Percentiles rank a stretch among this genome's conserved stretches.
Conservation (phyloP, 495 filamentous ascomycete species). For the Podospora anserina region DNA sequence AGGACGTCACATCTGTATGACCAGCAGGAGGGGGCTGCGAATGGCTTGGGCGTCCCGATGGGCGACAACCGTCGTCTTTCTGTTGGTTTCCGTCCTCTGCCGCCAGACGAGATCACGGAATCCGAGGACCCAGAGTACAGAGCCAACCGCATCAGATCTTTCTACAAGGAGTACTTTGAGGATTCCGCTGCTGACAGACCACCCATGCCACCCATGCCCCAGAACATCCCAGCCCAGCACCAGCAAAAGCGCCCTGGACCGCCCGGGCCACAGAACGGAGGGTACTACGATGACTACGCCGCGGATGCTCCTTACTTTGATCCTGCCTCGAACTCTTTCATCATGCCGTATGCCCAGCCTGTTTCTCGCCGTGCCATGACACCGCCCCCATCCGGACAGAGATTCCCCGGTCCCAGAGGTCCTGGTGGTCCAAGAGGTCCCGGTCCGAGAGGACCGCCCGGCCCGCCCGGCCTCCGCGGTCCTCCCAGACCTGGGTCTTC, state of each 20-base stretch:
- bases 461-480: slow-evolving; percentile 27
- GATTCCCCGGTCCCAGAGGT: slow-evolving; percentile 52
- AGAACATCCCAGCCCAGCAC: slow-evolving; percentile 30
- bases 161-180: slow-evolving; percentile 99
- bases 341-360: slow-evolving; percentile 77
- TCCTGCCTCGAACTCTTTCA: slow-evolving; percentile 67
- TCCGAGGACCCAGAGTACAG: slow-evolving; percentile 90
- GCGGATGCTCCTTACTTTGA: slow-evolving; percentile 67
- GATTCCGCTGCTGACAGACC: slow-evolving; percentile 59
- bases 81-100: slow-evolving; percentile 87
- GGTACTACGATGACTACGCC: slow-evolving; percentile 61
- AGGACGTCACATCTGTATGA: slow-evolving; percentile 37
- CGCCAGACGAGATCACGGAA: slow-evolving; percentile 63
- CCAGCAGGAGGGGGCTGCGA: slow-evolving; percentile 29
- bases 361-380: slow-evolving; percentile 93
- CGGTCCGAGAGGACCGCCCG: slow-evolving; percentile 27
- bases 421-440: slow-evolving; percentile 17
- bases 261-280: slow-evolving; percentile 44
- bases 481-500: slow-evolving; percentile 46
- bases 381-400: slow-evolving; percentile 77
- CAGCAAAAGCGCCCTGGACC: slow-evolving; percentile 21
- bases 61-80: slow-evolving; percentile 73
- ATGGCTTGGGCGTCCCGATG: slow-evolving; percentile 52
- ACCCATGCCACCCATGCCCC: slow-evolving; percentile 37
- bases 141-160: slow-evolving; percentile 94